Evolutionary conservation across 2,329 filamentous ascomycete species (phyloP), one percentile per base, ranked within the genome.

Genomic region (Calonectria naviculata): DNA sequence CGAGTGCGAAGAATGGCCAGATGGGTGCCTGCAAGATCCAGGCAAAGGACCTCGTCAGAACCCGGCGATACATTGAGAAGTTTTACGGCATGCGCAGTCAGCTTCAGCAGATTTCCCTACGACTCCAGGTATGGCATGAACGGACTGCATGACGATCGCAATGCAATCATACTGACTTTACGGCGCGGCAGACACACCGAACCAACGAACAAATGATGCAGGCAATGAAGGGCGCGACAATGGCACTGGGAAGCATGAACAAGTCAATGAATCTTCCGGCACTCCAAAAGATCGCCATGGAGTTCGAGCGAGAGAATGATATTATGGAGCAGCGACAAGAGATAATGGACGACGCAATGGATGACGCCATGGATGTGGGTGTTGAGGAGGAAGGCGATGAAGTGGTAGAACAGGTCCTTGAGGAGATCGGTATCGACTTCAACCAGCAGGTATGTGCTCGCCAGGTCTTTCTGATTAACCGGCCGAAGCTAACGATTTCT

Each of bases 121-220:
- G 96, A 52, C 95, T 99, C 80, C 97, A 98, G 91, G 95, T 97
- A 85, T 49, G 72, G 28, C 29, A 28, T 15, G 8, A 54, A 19
- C 44, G 13, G 46, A 13, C 36, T 1, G 24, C 10, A 41, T 19
- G 3, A n/a, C 31, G 17, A 28, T 28, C 34, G 42, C 24, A 19
- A n/a, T n/a, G 31, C n/a, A 58, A 4, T 28, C 15, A 67, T 21
- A 56, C 74, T 79, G 60, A 79, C 68, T 10, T 2, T 29, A 38
- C 21, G 64, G 36, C 49, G 12, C 19, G 28, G 26, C 79, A 98
- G 94, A 99, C 97, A 61, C 96, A 98, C 75, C 92, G 97, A 75
- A 98, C 95, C 76, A 99, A 99, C 84, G 97, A 99, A 83, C 96
- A 98, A 84, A 99, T 99, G 97, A 98, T 98, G 95, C 95, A 98